A percentile compares a stretch with the other conserved stretches of the same genome.
These are phyloP conservation scores for Boletus barrowsii DNA, from an alignment of 768 basidiomycete genomes.

Conservation along the genomic window DNA sequence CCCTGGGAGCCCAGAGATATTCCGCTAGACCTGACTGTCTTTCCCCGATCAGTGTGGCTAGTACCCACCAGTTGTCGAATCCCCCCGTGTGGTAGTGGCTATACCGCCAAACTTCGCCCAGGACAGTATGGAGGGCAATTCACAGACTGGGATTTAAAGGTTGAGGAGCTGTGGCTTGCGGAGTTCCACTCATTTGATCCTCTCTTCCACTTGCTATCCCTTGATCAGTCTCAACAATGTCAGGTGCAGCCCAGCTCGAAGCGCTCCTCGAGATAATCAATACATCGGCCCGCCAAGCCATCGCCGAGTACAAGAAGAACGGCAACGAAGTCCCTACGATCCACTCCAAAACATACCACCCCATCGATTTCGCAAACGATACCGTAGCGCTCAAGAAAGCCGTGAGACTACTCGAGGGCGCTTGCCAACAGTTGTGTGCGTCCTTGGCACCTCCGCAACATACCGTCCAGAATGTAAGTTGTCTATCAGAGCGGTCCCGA, in stretches of 20 bases:
- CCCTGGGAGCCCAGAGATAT: slow-evolving; percentile 4
- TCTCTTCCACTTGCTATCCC: neutral
- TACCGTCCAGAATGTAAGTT: slow-evolving; percentile 25
- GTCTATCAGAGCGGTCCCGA: neutral
- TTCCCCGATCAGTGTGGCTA: too few species aligned
- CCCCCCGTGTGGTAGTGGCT: neutral
- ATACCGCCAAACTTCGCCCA: neutral
- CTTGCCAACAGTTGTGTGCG: slow-evolving; percentile 27
- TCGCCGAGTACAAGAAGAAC: slow-evolving; percentile 25
- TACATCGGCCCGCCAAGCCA: slow-evolving; percentile 24
- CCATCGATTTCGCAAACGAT: slow-evolving; percentile 20
- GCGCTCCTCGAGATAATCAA: slow-evolving; percentile 32
- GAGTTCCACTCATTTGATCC: neutral
- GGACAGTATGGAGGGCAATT: too few species aligned
- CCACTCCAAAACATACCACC: slow-evolving; percentile 20
- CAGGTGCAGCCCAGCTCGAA: slow-evolving; percentile 27
- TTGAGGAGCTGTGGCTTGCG: neutral
- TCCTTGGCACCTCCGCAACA: slow-evolving; percentile 29
- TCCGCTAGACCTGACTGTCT: neutral
- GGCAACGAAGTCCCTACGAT: slow-evolving; percentile 24
- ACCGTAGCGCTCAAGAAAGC: slow-evolving; percentile 24
- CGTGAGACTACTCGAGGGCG: slow-evolving; percentile 25
- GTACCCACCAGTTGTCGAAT: neutral
- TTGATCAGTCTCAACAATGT: slow-evolving; percentile 8
- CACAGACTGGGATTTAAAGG: slow-evolving; percentile 3